Percentiles rank a stretch among this genome's conserved stretches.
These are phyloP conservation scores for Pseudonectria buxi DNA, from an alignment of 2,329 filamentous ascomycete genomes.

Conservation along the genomic window DNA sequence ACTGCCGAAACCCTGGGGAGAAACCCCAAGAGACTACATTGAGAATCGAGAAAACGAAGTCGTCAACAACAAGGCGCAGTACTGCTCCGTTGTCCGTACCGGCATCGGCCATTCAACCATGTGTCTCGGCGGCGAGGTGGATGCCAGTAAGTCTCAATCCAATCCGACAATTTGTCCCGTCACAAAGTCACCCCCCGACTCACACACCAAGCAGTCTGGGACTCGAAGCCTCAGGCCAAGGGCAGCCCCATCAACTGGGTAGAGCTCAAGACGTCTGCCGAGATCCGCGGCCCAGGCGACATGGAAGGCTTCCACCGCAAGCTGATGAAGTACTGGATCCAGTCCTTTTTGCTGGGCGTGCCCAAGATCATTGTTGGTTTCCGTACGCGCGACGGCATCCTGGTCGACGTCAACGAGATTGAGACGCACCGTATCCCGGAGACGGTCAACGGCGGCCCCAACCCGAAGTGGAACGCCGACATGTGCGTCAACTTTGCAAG, in stretches of 20 bases:
- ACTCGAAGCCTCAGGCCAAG: slow-evolving; percentile 62
- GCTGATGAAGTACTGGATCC: slow-evolving; percentile 92
- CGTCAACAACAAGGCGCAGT: slow-evolving; percentile 88
- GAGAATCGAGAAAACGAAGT: slow-evolving; percentile 63
- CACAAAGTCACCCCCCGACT: neutral
- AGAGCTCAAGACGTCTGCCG: slow-evolving; percentile 85
- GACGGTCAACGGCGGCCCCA: slow-evolving; percentile 60
- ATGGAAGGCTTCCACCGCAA: slow-evolving; percentile 78
- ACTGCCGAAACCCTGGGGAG: slow-evolving; percentile 66
- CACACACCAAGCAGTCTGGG: slow-evolving; percentile 57
- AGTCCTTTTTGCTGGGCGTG: slow-evolving; percentile 89
- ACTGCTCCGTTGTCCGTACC: slow-evolving; percentile 89
- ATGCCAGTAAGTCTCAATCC: slow-evolving; percentile 56
- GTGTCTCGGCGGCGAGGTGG: slow-evolving; percentile 87
- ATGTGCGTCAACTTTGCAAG: slow-evolving; percentile 87
- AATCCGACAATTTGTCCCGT: slow-evolving; percentile 1
- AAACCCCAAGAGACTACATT: slow-evolving; percentile 68
- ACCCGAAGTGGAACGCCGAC: slow-evolving; percentile 80
- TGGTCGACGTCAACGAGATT: slow-evolving; percentile 69
- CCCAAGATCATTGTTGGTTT: slow-evolving; percentile 90
- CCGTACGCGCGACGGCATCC: slow-evolving; percentile 62
- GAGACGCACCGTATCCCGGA: slow-evolving; percentile 73
- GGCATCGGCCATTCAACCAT: slow-evolving; percentile 70
- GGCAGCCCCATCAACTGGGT: slow-evolving; percentile 80
- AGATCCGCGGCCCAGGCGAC: slow-evolving; percentile 61